Evolutionary conservation across 768 basidiomycete genomes (phyloP).

Genomic region (Ramaria sp.): DNA sequence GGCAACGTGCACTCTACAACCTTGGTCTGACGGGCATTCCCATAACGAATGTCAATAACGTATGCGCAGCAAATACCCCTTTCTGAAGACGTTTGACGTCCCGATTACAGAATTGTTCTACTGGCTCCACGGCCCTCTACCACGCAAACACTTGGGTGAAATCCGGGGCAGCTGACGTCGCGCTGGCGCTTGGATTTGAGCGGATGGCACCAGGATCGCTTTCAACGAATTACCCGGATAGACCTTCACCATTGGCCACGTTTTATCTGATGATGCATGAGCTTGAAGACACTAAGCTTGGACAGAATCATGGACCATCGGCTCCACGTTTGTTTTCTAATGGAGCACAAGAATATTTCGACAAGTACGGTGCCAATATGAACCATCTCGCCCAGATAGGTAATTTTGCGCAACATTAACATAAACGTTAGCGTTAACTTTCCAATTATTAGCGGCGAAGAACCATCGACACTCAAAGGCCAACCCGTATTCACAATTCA

Average conservation of each 20-base stretch:
- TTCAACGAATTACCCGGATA: constrained; percentile 50
- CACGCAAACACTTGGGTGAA: constrained; percentile 64
- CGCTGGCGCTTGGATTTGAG: constrained; percentile 79
- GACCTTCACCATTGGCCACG: constrained; percentile 35
- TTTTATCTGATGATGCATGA: constrained; percentile 34
- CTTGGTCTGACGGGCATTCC: constrained; percentile 79
- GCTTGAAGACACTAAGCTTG: constrained; percentile 36
- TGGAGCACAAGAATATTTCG: constrained; percentile 65
- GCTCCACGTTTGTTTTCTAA: constrained; percentile 71
- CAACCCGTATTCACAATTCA: constrained; percentile 83
- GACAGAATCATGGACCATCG: constrained; percentile 56
- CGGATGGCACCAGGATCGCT: constrained; percentile 72
- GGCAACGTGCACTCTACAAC: constrained; percentile 71
- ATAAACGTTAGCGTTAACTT: neutral
- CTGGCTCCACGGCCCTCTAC: constrained; percentile 69
- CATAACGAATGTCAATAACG: constrained; percentile 77
- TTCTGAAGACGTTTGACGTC: neutral
- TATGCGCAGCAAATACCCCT: constrained; percentile 7
- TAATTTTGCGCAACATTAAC: constrained; percentile 21
- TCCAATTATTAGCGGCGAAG: constrained; percentile 48
- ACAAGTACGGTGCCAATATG: constrained; percentile 57
- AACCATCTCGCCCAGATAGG: constrained; percentile 71
- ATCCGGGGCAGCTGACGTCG: constrained; percentile 59
- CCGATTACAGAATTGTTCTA: constrained; percentile 49
- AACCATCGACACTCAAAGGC: constrained; percentile 75